phyloP scores from a whole-genome alignment of 1,139 yeast genomes.

The Nakaseomyces bracarensis region DNA sequence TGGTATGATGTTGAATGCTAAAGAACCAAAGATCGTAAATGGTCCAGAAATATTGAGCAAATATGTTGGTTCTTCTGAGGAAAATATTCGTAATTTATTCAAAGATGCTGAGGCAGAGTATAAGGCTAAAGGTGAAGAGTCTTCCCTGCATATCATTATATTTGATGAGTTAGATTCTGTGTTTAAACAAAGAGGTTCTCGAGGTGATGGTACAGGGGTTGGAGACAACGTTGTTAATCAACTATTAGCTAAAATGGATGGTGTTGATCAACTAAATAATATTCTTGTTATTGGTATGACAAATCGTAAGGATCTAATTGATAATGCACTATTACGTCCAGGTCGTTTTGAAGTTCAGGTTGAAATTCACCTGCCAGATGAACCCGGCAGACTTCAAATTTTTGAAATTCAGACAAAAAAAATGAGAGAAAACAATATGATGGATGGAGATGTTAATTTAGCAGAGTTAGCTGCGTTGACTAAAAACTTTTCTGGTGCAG shows the following conservation, averaged over 20 bases:
- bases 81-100: conserved; percentile 88
- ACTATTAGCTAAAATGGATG: conserved; percentile 96
- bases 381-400: conserved; percentile 84
- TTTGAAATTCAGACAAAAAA: conserved; percentile 86
- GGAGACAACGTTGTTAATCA: conserved; percentile 98
- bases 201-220: conserved; percentile 96
- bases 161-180: conserved; percentile 98
- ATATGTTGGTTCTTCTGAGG: conserved; percentile 95
- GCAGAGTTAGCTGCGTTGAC: conserved; percentile 73
- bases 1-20: conserved; percentile 93
- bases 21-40: conserved; percentile 95
- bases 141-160: conserved; percentile 86
- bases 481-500: conserved; percentile 97
- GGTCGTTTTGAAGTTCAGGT: conserved; percentile 98
- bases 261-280: conserved; percentile 94
- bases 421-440: conserved; percentile 72
- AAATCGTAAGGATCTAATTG: conserved; percentile 89
- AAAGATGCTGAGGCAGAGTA: conserved; percentile 96
- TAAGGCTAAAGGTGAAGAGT: conserved; percentile 86
- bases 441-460: conserved; percentile 69
- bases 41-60: conserved; percentile 98
- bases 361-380: conserved; percentile 93
- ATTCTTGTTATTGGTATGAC: conserved; percentile 98
- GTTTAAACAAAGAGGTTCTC: conserved; percentile 94
- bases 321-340: conserved; percentile 87